Evolutionary conservation across 345 rosid species (phyloP).

Genomic region (Combretum micranthum): DNA sequence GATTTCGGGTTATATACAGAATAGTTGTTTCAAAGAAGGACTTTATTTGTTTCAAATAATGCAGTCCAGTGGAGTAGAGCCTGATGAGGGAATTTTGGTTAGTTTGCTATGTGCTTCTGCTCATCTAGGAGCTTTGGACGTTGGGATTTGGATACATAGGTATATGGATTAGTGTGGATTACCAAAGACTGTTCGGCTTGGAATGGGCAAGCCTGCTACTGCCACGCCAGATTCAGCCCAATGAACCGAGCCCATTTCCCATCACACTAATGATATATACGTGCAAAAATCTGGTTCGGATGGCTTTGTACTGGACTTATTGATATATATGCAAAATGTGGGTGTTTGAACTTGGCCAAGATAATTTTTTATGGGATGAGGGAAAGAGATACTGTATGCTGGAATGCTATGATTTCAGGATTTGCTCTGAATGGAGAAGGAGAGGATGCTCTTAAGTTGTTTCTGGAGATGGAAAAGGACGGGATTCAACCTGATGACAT

Average conservation of each 20-base stretch:
- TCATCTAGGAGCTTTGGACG: constrained; percentile 12
- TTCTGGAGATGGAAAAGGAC: constrained; percentile 12
- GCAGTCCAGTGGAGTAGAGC: constrained; percentile 14
- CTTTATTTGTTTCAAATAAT: constrained; percentile 25
- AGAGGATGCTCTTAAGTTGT: constrained; percentile 8
- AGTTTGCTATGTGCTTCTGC: constrained; percentile 15
- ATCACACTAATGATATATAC: no score
- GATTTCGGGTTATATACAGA: constrained; percentile 46
- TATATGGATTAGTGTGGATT: background rate
- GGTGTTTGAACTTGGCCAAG: constrained; percentile 8
- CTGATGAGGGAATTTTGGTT: constrained; percentile 16
- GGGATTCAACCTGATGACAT: constrained; percentile 9
- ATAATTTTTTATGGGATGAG: constrained; percentile 10
- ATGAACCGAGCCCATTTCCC: no score
- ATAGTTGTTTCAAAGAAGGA: constrained; percentile 41
- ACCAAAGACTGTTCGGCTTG: background rate
- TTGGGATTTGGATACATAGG: constrained; percentile 11
- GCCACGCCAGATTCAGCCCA: no score
- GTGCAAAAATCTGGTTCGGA: no score
- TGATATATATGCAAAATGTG: constrained; percentile 19
- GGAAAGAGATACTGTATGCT: constrained; percentile 6
- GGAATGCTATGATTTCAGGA: constrained; percentile 17
- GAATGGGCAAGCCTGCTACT: no score
- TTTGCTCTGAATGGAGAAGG: constrained; percentile 16
- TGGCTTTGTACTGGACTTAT: constrained; percentile 17